phyloP scores from a whole-genome alignment of 2,329 filamentous ascomycete genomes.

The Zopfia rhizophila region DNA sequence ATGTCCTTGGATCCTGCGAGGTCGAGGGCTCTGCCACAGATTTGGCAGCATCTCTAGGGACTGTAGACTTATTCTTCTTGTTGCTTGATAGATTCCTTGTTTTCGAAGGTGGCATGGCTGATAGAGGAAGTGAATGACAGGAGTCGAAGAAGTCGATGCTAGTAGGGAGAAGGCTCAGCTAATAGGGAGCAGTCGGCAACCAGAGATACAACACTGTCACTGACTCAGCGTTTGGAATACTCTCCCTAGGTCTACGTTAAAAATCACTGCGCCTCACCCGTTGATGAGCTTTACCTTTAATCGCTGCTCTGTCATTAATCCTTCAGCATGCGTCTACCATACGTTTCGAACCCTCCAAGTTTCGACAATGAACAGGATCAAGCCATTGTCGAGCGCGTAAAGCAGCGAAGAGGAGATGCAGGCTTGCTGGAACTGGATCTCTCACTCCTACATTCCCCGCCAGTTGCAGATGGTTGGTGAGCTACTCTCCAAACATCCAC shows the following conservation, averaged over 20 bases:
- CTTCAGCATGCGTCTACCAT: slow-evolving; percentile 66
- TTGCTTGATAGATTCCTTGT: slow-evolving; percentile 8
- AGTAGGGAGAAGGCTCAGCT: no score
- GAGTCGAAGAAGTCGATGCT: no score
- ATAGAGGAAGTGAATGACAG: slow-evolving; percentile 1
- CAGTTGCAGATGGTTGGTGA: slow-evolving; percentile 66
- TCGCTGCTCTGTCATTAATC: no score
- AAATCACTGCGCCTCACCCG: no score
- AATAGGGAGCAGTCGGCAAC: no score
- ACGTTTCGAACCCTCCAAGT: slow-evolving; percentile 62
- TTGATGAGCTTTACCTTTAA: no score
- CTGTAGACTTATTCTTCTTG: neutral
- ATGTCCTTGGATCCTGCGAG: no score
- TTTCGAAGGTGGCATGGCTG: slow-evolving; percentile 3
- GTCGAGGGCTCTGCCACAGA: neutral
- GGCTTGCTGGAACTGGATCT: slow-evolving; percentile 64
- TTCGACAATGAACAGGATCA: slow-evolving; percentile 60
- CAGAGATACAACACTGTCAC: no score
- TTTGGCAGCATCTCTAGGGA: neutral
- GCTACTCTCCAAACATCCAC: slow-evolving; percentile 14
- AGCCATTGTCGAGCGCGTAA: slow-evolving; percentile 61
- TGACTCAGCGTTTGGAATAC: no score
- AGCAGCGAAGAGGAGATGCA: slow-evolving; percentile 61
- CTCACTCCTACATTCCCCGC: slow-evolving; percentile 64
- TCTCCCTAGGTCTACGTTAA: no score